A percentile compares a stretch with the other conserved stretches of the same genome.
Evolutionary conservation across 2,329 filamentous ascomycete species (phyloP).

Genomic region (Exophiala dermatitidis): DNA sequence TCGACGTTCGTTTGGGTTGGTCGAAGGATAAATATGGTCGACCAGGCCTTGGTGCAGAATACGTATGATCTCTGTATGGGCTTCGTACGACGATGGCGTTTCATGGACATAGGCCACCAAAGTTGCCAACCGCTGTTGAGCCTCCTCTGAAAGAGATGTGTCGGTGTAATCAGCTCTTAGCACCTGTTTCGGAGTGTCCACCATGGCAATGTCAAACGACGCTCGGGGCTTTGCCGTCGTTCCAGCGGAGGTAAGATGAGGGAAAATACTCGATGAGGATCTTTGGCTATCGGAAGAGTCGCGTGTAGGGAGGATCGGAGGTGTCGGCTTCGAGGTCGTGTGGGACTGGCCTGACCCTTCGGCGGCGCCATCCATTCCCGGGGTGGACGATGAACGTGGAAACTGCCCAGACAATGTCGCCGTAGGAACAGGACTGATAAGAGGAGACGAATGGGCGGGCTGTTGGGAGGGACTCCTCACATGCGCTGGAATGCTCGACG

Average conservation of each 20-base stretch:
- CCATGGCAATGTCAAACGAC: slow-evolving; percentile 41
- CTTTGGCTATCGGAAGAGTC: slow-evolving; percentile 38
- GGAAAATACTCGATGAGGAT: slow-evolving; percentile 14
- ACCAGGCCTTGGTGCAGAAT: slow-evolving; percentile 43
- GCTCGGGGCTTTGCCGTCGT: slow-evolving; percentile 30
- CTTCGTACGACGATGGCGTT: slow-evolving; percentile 42
- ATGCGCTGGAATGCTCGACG: slow-evolving; percentile 30
- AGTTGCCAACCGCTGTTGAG: slow-evolving; percentile 37
- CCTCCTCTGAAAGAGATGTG: slow-evolving; percentile 37
- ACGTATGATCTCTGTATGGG: slow-evolving; percentile 42
- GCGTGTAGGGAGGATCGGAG: slow-evolving; percentile 34
- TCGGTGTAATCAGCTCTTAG: slow-evolving; percentile 37
- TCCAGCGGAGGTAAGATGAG: slow-evolving; percentile 15
- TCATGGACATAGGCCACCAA: slow-evolving; percentile 39
- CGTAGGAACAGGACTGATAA: slow-evolving; percentile 35
- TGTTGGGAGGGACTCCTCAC: slow-evolving; percentile 35
- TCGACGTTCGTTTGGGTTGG: slow-evolving; percentile 39
- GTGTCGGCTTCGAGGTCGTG: slow-evolving; percentile 36
- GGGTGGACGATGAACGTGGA: slow-evolving; percentile 39
- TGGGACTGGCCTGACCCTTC: slow-evolving; percentile 44
- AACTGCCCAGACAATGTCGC: slow-evolving; percentile 32
- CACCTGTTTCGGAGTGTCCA: slow-evolving; percentile 37
- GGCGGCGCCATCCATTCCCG: slow-evolving; percentile 45
- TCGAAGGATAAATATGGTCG: slow-evolving; percentile 40
- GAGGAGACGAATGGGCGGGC: slow-evolving; percentile 35